Evolutionary conservation across 345 rosid genomes (phyloP), one percentile per base, ranked within the genome.

Genomic region (Streptanthus diversifolius): DNA sequence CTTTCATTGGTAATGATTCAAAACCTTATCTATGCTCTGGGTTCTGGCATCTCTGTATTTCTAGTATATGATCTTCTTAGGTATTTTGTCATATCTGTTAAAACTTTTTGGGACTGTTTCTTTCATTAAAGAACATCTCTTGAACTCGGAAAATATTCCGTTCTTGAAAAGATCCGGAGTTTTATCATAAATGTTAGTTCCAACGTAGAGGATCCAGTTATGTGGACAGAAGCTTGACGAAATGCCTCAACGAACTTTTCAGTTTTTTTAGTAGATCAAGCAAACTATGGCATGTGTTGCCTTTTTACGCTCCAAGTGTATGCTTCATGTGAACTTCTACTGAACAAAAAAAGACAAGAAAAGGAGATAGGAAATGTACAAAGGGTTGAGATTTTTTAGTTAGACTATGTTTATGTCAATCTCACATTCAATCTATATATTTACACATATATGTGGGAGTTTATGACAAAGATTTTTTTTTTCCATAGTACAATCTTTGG

Each of bases 291-390:
- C 37, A 54, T 30, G 30, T 15, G 22, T 14, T 63, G 27, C 54
- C 14, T 40, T 29, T 62, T 39, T 41, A 41, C n/a, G 19, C 36
- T 39, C 70, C 63, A 72, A 72, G 63, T 63, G 63, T 63, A 22
- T 72, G 63, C 63, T 52, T 14, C 39, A 13, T 4, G n/a, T 21
- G 11, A 18, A 14, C 19, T 62, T 10, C 8, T 52, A 17, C n/a
- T 11, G 5, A 17, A 52, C 3, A 25, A 12, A 60, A 10, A n/a
- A 24, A 61, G 4, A 22, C 18, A 1, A 10, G 18, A 22, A 29
- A 40, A 0, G 25, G 35, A 32, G 35, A 44, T 8, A 39, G 33
- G 36, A n/a, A 21, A 30, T 25, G 41, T n/a, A 63, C 51, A 13
- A 51, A 40, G 37, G 69, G 33, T 40, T 49, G 43, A 35, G 49